These are phyloP conservation scores for Quercus tomentella DNA, from an alignment of 331 rosid species.

Conservation along the genomic window DNA sequence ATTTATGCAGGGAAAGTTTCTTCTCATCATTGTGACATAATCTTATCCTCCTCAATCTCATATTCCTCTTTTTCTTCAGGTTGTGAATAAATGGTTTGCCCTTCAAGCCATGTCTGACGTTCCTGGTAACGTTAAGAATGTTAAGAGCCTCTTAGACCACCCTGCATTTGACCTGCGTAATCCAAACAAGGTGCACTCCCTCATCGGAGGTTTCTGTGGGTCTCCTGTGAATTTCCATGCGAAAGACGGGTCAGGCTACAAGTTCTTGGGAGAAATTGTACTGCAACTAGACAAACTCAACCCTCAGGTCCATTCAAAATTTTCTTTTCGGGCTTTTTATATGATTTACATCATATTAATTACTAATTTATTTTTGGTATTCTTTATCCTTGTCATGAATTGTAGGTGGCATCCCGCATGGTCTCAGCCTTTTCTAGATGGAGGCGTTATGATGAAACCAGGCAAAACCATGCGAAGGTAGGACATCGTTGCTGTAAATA, in stretches of 20 bases:
- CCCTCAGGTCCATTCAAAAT: constrained; percentile 66
- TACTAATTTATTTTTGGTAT: not conserved
- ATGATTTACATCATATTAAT: not conserved
- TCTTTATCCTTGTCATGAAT: not conserved
- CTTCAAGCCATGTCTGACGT: constrained; percentile 90
- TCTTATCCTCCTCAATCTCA: not conserved
- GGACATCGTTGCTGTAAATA: not conserved
- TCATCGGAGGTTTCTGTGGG: constrained; percentile 93
- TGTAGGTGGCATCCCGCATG: constrained; percentile 97
- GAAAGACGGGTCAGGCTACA: constrained; percentile 84
- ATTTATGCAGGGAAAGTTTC: not conserved
- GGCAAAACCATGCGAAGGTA: constrained; percentile 67
- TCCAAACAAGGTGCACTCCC: constrained; percentile 97
- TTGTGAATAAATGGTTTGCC: constrained; percentile 94
- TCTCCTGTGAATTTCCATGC: constrained; percentile 90
- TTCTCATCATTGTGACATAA: not conserved
- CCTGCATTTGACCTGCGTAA: constrained; percentile 88
- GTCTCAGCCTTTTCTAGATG: constrained; percentile 96
- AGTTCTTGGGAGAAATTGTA: constrained; percentile 78
- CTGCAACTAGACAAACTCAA: constrained; percentile 72
- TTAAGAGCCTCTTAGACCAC: constrained; percentile 67
- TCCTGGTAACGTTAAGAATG: constrained; percentile 82
- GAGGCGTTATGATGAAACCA: constrained; percentile 65
- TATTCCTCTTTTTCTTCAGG: constrained; percentile 37
- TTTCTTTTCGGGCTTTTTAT: not conserved